Conservation (phyloP, 148 eudicot genomes). For the Cornus controversa region DNA sequence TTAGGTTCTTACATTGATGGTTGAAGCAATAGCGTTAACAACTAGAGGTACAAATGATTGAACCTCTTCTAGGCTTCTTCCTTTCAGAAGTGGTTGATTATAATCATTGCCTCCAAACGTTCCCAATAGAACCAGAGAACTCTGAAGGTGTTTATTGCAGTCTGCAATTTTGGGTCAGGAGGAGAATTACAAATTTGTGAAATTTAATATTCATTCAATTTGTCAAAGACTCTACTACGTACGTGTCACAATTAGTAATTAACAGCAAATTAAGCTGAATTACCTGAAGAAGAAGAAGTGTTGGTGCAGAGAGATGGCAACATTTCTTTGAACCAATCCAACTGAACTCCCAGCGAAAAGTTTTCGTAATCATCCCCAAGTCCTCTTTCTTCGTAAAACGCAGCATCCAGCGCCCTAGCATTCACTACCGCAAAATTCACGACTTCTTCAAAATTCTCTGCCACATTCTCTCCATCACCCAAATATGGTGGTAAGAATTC, state of each 20-base stretch:
- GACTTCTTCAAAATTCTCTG: slow-evolving; percentile 25
- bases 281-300: slow-evolving; percentile 27
- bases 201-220: too few species aligned
- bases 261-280: too few species aligned
- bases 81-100: slow-evolving; percentile 8
- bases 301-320: slow-evolving; percentile 18
- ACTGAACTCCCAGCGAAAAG: slow-evolving; percentile 26
- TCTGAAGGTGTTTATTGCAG: slow-evolving; percentile 11
- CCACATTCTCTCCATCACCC: slow-evolving; percentile 3
- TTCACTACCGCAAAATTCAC: slow-evolving; percentile 52
- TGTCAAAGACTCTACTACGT: too few species aligned
- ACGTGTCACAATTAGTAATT: too few species aligned
- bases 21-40: slow-evolving; percentile 10
- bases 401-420: slow-evolving; percentile 31
- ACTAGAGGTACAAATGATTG: neutral
- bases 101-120: slow-evolving; percentile 31
- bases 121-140: slow-evolving; percentile 17
- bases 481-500: slow-evolving; percentile 33
- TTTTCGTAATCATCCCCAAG: slow-evolving; percentile 18
- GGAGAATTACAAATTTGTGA: too few species aligned
- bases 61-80: neutral
- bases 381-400: slow-evolving; percentile 20
- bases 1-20: slow-evolving; percentile 12
- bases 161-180: too few species aligned
- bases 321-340: slow-evolving; percentile 37